Evolutionary conservation across 495 filamentous ascomycete species (phyloP), one percentile per base, ranked within the genome.

Genomic region (Aspergillus sclerotiicarbonarius): DNA sequence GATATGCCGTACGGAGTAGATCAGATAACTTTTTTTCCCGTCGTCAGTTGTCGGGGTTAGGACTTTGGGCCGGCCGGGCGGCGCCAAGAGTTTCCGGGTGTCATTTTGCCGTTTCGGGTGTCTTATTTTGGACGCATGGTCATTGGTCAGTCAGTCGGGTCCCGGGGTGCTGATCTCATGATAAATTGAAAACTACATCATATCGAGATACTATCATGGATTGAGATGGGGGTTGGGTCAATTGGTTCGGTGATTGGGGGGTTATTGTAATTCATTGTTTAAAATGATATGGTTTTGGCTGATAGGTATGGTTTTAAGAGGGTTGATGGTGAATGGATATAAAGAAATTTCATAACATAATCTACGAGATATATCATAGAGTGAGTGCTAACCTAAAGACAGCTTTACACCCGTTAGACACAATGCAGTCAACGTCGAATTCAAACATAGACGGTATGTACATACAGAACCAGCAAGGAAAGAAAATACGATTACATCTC

Each of bases 391-490:
- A 41, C n/a, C 8, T n/a, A 41, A 12, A n/a, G 8, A 35, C 9
- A 10, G 33, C 33, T 35, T 10, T 13, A 13, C 33, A 3, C 1
- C 1, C 8, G 2, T 35, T 35, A 13, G 13, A 35, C 18, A 31
- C 12, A 39, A 9, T 31, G 58, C 65, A 63, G 43, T 63, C 62
- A 53, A 56, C 57, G 19, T 54, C 56, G 60, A 59, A 64, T 72
- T 73, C 70, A 61, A 71, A 67, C 62, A 55, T 64, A 70, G 67
- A 67, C 61, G 71, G 67, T 77, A 76, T 77, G 70, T 76, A 77
- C 71, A 77, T 73, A 75, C 67, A 77, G 57, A 73, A 62, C 59
- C 46, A 62, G 53, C 16, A 53, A 61, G 59, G 61, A 68, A 71
- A 71, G 59, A 50, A 61, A 60, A 67, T 76, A 70, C 67, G 67